Percentiles rank a stretch among this genome's conserved stretches.
phyloP scores from a whole-genome alignment of 495 filamentous ascomycete species.

The Daldinia bambusicola region DNA sequence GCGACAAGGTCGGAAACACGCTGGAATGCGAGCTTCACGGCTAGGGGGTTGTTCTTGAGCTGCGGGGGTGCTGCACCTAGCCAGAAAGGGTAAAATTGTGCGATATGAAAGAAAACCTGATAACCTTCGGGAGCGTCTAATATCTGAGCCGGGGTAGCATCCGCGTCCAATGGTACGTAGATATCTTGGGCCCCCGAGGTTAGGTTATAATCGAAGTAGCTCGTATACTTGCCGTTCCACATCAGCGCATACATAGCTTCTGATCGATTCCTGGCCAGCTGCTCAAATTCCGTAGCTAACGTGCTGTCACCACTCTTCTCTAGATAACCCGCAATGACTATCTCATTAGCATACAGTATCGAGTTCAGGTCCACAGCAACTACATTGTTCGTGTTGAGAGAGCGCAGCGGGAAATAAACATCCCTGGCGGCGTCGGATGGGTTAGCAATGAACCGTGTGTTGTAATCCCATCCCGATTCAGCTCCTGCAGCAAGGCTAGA shows the following conservation, averaged over 20 bases:
- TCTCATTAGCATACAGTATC: slow-evolving; percentile 61
- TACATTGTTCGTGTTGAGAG: slow-evolving; percentile 54
- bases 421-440: slow-evolving; percentile 58
- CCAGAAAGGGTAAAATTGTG: slow-evolving; percentile 64
- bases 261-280: slow-evolving; percentile 51
- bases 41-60: slow-evolving; percentile 58
- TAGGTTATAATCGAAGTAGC: slow-evolving; percentile 64
- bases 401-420: slow-evolving; percentile 62
- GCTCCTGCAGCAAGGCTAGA: slow-evolving; percentile 61
- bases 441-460: slow-evolving; percentile 51
- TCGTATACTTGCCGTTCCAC: slow-evolving; percentile 59
- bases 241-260: slow-evolving; percentile 58
- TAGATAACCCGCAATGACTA: slow-evolving; percentile 54
- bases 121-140: slow-evolving; percentile 51
- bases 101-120: slow-evolving; percentile 55
- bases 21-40: slow-evolving; percentile 53
- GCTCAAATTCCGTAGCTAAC: slow-evolving; percentile 48
- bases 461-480: slow-evolving; percentile 62
- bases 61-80: slow-evolving; percentile 58
- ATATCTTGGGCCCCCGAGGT: slow-evolving; percentile 54
- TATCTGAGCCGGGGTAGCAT: slow-evolving; percentile 47
- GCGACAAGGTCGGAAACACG: slow-evolving; percentile 52
- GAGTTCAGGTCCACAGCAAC: slow-evolving; percentile 63
- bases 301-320: slow-evolving; percentile 45
- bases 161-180: slow-evolving; percentile 53